Base-by-base conservation (phyloP, 768 basidiomycete species). In the Tephrocybe sp. region DNA sequence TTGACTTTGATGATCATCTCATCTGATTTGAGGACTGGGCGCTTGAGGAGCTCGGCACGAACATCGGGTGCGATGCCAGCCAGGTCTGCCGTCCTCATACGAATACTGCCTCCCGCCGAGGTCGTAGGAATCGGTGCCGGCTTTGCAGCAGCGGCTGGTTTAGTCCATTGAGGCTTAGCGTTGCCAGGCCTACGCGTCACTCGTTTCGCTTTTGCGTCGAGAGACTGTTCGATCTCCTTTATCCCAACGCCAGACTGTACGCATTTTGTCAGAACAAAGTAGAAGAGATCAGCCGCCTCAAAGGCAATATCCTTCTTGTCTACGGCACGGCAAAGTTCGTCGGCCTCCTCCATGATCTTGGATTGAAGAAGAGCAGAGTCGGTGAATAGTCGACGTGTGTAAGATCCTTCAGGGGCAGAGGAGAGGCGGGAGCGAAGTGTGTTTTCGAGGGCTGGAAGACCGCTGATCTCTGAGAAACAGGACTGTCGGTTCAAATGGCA, bases 271-370 rank as follows among this genome's bases (percentile, higher is more conserved):
- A 99, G 69, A 1, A 88, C 83, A 64, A 99, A 99, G 73, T 98
- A 99, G 36, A 96, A 62, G 20, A 99, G 74, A 70, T 99, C 97
- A 1, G 95, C 96, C 6, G 94, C 91, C 69, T 99, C 97, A 55
- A 95, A 96, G 1, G 94, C 90, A 14, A 97, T 74, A 25, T 98
- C 91, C 42, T 89, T 84, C 62, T 81, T 81, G 1, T 83, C 81
- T 58, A 83, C 74, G 20, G 92, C 92, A 15, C 77, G 77, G 65
- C 93, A 96, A n/a, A 99, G 79, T 68, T 99, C 97, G 60, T 96
- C 91, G 0, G 97, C 97, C 67, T 99, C 97, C 69, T 99, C 97
- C 85, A 90, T 92, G 57, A 99, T 93, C 76, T 99, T 99, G 45
- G 93, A 87, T 40, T 77, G 81, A 39, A 98, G 74, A n/a, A 99